Base-by-base conservation (phyloP, 176 grass and related monocot genomes). In the Cenchrus americanus region DNA sequence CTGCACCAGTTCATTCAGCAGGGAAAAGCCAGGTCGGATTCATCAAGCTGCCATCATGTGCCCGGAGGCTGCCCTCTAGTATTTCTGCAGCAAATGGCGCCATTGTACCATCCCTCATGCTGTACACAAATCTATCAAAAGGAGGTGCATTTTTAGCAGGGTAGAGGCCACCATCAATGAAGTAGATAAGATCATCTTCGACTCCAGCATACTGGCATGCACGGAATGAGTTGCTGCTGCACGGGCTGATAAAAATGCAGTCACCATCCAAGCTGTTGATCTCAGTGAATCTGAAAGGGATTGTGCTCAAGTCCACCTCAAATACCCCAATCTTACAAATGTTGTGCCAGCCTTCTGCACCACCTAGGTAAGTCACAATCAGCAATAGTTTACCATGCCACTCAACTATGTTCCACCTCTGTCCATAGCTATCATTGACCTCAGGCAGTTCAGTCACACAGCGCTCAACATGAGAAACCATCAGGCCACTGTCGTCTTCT, bases 221-320 rank as follows among this genome's bases (percentile, higher is more conserved):
- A 66, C 11, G 18, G 62, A 88, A 88, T 5, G 64, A 87, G 34
- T 42, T 60, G 62, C 51, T 62, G 78, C 59, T 81, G 62, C 85
- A 87, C 0, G 85, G 69, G 60, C 77, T 86, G 62, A 87, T 60
- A 78, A 87, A 87, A 50, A 87, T 81, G 30, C 85, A 87, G 54
- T 82, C 42, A 0, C 86, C 86, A 62, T 87, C 41, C 43, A 87
- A 77, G 54, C 43, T 62, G 63, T 62, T 62, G 53, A 87, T 77
- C 71, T 82, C 43, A 22, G 53, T 62, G 21, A 87, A 69, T 42
- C 13, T 46, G n/a, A 68, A 61, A 61, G 85, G 79, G 5, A 49
- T 69, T 14, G 21, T 43, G 71, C 26, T 74, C 70, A 73, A 30
- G 23, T 71, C 69, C n/a, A 71, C 44, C 46, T 73, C 47, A 52